Evolutionary conservation across 495 filamentous ascomycete genomes (phyloP).

Genomic region (Aspergillus sclerotiicarbonarius): DNA sequence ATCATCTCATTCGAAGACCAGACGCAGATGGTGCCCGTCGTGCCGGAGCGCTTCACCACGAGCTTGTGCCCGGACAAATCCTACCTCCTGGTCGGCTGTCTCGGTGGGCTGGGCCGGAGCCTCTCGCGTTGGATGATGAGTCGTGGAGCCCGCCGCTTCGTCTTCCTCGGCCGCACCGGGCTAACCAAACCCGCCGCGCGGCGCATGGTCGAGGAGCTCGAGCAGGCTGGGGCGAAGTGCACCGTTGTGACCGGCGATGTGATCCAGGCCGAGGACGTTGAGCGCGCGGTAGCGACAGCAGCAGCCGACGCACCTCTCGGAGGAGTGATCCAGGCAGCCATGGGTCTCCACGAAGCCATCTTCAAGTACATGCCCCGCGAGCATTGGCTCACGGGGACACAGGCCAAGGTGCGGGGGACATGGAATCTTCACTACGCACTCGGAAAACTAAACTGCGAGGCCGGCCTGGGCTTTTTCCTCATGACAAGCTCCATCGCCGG

Average conservation of each 20-base stretch:
- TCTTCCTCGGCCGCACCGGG: constrained; percentile 28
- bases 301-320: too few species aligned
- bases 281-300: not conserved
- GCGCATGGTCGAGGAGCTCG: not conserved
- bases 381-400: too few species aligned
- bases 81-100: constrained; percentile 61
- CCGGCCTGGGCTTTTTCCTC: too few species aligned
- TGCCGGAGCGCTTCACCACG: not conserved
- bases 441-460: too few species aligned
- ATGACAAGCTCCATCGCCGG: too few species aligned
- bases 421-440: too few species aligned
- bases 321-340: too few species aligned
- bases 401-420: too few species aligned
- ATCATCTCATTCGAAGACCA: not conserved
- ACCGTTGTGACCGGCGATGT: not conserved
- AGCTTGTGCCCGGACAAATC: constrained; percentile 18
- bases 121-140: constrained; percentile 57
- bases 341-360: too few species aligned
- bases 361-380: too few species aligned
- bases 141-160: constrained; percentile 53
- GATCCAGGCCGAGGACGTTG: not conserved
- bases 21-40: not conserved
- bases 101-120: constrained; percentile 61
- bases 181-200: not conserved
- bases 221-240: not conserved